Evolutionary conservation across 1,284 basidiomycete genomes (phyloP), one percentile per base, ranked within the genome.

Genomic region (Malassezia pachydermatis): DNA sequence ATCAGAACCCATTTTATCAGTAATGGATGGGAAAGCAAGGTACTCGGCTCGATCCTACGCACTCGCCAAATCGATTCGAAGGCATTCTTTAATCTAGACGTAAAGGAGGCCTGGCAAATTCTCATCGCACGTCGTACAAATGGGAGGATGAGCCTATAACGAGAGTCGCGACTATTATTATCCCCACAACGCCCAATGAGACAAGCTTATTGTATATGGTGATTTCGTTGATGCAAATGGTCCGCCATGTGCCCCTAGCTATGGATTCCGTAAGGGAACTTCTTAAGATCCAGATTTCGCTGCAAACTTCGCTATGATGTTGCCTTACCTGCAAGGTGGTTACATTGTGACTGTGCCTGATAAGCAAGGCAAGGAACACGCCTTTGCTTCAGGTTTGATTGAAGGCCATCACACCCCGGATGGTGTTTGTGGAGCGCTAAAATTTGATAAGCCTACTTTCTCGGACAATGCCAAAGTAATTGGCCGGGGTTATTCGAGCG

Each of bases 401-500:
- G 54, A 57, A 9, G 65, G 55, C 2, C 61, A 53, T 25, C 62
- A 51, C 9, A 48, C 57, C 8, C 43, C 66, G 25, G 66, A 69
- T 48, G 55, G 58, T 29, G 55, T 65, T 17, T 42, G 59, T 5
- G 63, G 62, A 0, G 53, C 54, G 4, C 45, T 63, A 11, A 45
- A 37, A 28, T 65, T 59, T 28, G 48, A 43, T 30, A 48, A 54
- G 4, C 35, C 60, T 34, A 54, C 46, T 0, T 29, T 67, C 1
- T 17, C 33, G 10, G 53, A 52, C 29, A 44, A 51, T 11, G 51
- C 59, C 3, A 58, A 55, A 29, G 43, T 64, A 6, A 46, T 45
- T 10, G 32, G 58, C 37, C 62, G 51, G 42, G 66, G 66, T 9
- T 69, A 69, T 36, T 65, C 62, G 4, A 63, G 66, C 9, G 66